These are phyloP conservation scores for Mortierella sp. DNA, from an alignment of 371 early-diverging fungal genomes.

Conservation along the genomic window DNA sequence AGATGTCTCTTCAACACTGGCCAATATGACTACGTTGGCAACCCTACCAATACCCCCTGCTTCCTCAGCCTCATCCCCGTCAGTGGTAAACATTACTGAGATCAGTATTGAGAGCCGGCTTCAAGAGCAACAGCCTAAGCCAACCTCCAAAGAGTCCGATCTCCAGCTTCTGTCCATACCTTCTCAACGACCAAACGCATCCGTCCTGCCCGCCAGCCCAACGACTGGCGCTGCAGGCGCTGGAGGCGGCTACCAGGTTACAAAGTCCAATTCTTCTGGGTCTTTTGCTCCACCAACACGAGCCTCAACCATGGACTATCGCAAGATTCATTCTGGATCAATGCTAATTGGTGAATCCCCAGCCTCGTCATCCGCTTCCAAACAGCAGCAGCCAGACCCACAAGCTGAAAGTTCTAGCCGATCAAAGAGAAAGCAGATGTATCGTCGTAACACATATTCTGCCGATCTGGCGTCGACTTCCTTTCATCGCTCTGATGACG, in stretches of 20 bases:
- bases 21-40: conserved; percentile 44
- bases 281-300: conserved; percentile 33
- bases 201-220: conserved; percentile 1
- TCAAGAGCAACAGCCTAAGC: conserved; percentile 4
- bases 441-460: conserved; percentile 57
- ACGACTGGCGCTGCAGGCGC: conserved; percentile 31
- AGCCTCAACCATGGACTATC: conserved; percentile 48
- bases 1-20: conserved; percentile 39
- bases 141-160: conserved; percentile 1
- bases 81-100: background rate
- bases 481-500: conserved; percentile 42
- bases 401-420: conserved; percentile 23
- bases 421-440: conserved; percentile 28
- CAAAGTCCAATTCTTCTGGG: background rate
- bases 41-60: conserved; percentile 42
- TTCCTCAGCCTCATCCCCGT: conserved; percentile 9
- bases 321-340: conserved; percentile 29
- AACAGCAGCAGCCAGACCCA: conserved; percentile 9
- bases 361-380: conserved; percentile 12
- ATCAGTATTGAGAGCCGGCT: too few species aligned
- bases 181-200: conserved; percentile 8
- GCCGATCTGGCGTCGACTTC: conserved; percentile 37
- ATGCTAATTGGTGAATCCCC: conserved; percentile 32
- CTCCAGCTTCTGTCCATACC: conserved; percentile 4
- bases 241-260: conserved; percentile 38